phyloP scores from a whole-genome alignment of 192 early-diverging fungal genomes.

The Rhizoclosmatium sp. region DNA sequence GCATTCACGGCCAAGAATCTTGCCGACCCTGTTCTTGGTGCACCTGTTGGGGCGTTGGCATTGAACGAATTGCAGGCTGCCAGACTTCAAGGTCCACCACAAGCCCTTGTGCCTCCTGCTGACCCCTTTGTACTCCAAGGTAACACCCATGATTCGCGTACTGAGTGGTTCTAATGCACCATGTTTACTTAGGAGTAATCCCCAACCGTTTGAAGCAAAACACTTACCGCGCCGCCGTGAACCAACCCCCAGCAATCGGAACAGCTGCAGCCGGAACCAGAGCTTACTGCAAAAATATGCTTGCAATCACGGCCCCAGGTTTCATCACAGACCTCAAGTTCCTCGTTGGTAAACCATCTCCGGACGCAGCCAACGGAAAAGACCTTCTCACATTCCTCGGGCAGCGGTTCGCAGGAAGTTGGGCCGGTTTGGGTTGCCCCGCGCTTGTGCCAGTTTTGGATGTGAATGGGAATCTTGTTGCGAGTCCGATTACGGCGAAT shows the following conservation, averaged over 20 bases:
- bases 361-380: slow-evolving; percentile 28
- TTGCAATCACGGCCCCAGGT: slow-evolving; percentile 10
- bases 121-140: slow-evolving; percentile 50
- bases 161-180: too few relatives aligned
- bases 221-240: slow-evolving; percentile 35
- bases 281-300: slow-evolving; percentile 15
- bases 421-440: slow-evolving; percentile 8
- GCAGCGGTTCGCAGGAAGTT: slow-evolving; percentile 11
- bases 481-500: slow-evolving; percentile 26
- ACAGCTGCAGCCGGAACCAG: slow-evolving; percentile 1
- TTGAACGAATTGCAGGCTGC: slow-evolving; percentile 51
- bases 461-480: neutral
- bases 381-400: slow-evolving; percentile 36
- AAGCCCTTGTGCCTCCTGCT: slow-evolving; percentile 46
- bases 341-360: slow-evolving; percentile 7
- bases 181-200: neutral
- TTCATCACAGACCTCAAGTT: slow-evolving; percentile 26
- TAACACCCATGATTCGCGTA: slow-evolving; percentile 4
- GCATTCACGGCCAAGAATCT: slow-evolving; percentile 45
- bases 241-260: slow-evolving; percentile 17
- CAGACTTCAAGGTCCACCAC: slow-evolving; percentile 37
- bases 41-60: slow-evolving; percentile 38
- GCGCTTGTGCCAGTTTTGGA: slow-evolving; percentile 8
- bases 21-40: slow-evolving; percentile 38
- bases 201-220: slow-evolving; percentile 26